Conservation (phyloP, 208 protist species). For the Leishmania amazonensis region DNA sequence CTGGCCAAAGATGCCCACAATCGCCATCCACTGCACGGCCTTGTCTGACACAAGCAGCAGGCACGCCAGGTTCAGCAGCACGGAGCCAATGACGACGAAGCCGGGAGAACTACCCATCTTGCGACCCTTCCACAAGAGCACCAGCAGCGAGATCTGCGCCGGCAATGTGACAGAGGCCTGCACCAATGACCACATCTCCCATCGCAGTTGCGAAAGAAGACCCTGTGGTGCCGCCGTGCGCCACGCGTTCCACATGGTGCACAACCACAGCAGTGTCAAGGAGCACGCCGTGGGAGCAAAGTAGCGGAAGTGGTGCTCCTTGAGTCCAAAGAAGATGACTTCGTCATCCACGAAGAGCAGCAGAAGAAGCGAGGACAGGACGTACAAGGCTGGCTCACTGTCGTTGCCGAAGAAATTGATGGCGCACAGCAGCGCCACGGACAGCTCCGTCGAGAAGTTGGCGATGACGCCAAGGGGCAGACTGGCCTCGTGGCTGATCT, state of each 20-base stretch:
- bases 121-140: conserved; percentile 33
- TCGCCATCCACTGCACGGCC: conserved; percentile 72
- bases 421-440: conserved; percentile 43
- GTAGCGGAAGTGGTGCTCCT: conserved; percentile 62
- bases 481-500: conserved; percentile 28
- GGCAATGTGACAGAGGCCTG: conserved; percentile 27
- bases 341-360: conserved; percentile 76
- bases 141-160: conserved; percentile 21
- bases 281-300: conserved; percentile 53
- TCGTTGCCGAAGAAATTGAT: conserved; percentile 70
- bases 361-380: conserved; percentile 59
- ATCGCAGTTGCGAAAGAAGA: conserved; percentile 13
- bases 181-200: conserved; percentile 4
- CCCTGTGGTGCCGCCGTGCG: conserved; percentile 12
- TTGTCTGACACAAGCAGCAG: conserved; percentile 53
- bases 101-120: conserved; percentile 45
- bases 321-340: conserved; percentile 50
- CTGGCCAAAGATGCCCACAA: conserved; percentile 59
- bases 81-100: conserved; percentile 39
- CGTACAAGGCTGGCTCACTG: conserved; percentile 69
- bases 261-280: conserved; percentile 50
- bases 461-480: conserved; percentile 43
- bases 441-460: conserved; percentile 63
- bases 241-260: conserved; percentile 54
- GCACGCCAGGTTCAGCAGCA: conserved; percentile 43